A percentile compares a stretch with the other conserved stretches of the same genome.
Evolutionary conservation across 169 alveolate species (phyloP).

Genomic region (Fabrea salina): DNA sequence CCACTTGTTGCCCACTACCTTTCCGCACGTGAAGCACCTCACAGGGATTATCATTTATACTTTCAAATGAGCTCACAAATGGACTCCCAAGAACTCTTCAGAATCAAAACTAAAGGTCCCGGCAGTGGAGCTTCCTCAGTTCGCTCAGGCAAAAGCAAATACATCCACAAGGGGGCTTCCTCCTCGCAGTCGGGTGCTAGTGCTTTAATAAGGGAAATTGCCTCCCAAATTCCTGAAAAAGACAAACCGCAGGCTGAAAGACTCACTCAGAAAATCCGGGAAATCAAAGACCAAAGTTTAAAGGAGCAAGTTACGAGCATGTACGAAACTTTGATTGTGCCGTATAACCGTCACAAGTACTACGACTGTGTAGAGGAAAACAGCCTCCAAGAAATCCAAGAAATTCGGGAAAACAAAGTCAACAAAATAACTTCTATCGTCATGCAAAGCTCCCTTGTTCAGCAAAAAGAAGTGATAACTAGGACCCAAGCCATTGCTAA

Average conservation of each 20-base stretch:
- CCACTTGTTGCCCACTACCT: slow-evolving; percentile 98
- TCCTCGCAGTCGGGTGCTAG: slow-evolving; percentile 12
- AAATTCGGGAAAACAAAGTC: not conserved
- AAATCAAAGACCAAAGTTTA: slow-evolving; percentile 13
- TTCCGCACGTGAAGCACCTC: slow-evolving; percentile 99
- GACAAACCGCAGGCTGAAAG: slow-evolving; percentile 30
- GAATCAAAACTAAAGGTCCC: slow-evolving; percentile 21
- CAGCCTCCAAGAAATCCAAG: not conserved
- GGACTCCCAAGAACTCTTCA: slow-evolving; percentile 12
- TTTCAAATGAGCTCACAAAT: too few relatives aligned
- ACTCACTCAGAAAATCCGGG: slow-evolving; percentile 21
- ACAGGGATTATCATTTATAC: slow-evolving; percentile 97
- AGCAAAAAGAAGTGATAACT: slow-evolving; percentile 10
- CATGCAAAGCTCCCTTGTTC: not conserved
- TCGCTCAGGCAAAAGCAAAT: slow-evolving; percentile 28
- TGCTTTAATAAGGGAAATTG: slow-evolving; percentile 21
- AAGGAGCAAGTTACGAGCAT: not conserved
- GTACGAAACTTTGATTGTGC: not conserved
- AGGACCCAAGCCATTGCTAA: slow-evolving; percentile 14
- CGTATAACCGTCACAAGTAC: slow-evolving; percentile 17
- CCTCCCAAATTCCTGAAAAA: slow-evolving; percentile 24
- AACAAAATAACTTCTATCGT: not conserved
- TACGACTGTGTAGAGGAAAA: not conserved
- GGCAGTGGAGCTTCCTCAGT: slow-evolving; percentile 30
- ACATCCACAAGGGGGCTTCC: slow-evolving; percentile 25